Evolutionary conservation across 179 eudicot genomes (phyloP), one percentile per base, ranked within the genome.

Genomic region (Amaranthus tricolor): DNA sequence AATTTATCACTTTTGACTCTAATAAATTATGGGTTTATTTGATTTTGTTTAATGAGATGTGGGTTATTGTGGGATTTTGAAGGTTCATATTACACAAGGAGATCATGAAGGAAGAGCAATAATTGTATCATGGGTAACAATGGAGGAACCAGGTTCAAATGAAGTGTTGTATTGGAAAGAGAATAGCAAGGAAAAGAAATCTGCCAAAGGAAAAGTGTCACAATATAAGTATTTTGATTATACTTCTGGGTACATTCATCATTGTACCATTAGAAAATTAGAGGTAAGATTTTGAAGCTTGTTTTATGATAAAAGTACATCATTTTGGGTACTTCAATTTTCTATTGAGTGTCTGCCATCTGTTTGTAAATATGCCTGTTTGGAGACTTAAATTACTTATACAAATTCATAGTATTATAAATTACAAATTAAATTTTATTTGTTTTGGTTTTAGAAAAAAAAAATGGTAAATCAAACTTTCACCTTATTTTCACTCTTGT

Each of bases 41-140:
- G 15, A n/a, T 54, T 40, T 19, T 11, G 53, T 51, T 9, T 12
- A 17, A 9, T 72, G 40, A 11, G 16, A 51, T 55, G 15, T 58
- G 51, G 17, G 56, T 24, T 51, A 63, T 57, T 2, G 6, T 77
- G 19, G 40, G 40, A 31, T 31, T 40, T 71, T 31, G 8, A 73
- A 84, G 87, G 87, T 82, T 71, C 87, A 84, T 68, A 84, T 84
- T 79, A 84, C 83, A 56, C 87, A 84, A 82, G 87, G 87, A 65
- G 87, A 84, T 74, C 87, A 73, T 62, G 79, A 57, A 9, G 87
- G 87, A 9, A 84, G 66, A 63, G 87, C 79, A 61, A 79, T 84
- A 75, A 74, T 84, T 45, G 80, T 84, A 57, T 84, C 87, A 56
- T 84, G 87, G 87, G 80, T 76, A 8, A 84, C 87, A 24, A 73